Evolutionary conservation across 106 monocot genomes (phyloP).

Genomic region (Platanthera zijinensis): DNA sequence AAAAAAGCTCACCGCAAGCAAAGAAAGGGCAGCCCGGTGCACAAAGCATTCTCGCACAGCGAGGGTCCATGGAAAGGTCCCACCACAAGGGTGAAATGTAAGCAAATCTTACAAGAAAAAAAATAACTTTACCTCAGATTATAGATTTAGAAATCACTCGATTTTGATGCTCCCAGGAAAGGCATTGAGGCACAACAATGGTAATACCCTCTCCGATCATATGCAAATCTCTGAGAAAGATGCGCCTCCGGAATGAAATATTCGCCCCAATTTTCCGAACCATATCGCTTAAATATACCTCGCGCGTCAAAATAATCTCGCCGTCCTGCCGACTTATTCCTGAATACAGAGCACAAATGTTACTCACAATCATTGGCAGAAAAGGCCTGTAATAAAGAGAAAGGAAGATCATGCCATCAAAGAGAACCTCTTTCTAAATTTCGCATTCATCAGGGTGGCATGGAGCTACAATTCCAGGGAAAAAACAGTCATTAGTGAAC

Average conservation of each 20-base stretch:
- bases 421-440: conserved; percentile 58
- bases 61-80: no score
- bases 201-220: conserved; percentile 66
- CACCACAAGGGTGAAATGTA: no score
- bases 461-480: conserved; percentile 47
- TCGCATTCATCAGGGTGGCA: conserved; percentile 80
- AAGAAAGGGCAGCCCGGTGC: no score
- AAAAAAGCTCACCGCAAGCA: no score
- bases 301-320: conserved; percentile 67
- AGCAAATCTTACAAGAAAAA: no score
- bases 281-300: conserved; percentile 51
- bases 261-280: conserved; percentile 70
- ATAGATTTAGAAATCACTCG: no score
- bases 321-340: conserved; percentile 24
- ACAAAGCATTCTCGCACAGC: no score
- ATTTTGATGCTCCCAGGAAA: conserved; percentile 13
- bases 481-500: no score
- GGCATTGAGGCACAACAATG: conserved; percentile 74
- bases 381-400: no score
- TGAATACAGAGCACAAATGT: conserved; percentile 6
- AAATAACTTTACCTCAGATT: no score
- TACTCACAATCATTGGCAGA: neutral
- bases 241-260: conserved; percentile 62
- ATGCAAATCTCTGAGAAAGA: conserved; percentile 75
- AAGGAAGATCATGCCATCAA: no score